A percentile compares a stretch with the other conserved stretches of the same genome.
phyloP scores from a whole-genome alignment of 108 stramenopile genomes.

The Nitzschia palea region DNA sequence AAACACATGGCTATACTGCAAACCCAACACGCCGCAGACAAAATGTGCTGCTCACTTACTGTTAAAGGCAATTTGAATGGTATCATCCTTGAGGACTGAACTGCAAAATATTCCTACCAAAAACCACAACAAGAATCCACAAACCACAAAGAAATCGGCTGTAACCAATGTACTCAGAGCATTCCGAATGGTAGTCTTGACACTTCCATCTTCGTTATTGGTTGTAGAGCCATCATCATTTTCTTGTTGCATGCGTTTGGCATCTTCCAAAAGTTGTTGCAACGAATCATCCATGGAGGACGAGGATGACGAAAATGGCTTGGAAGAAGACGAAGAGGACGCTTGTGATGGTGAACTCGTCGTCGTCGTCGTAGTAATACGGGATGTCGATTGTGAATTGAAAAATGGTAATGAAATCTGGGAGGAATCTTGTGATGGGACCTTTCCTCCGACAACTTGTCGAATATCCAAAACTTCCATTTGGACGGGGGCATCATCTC shows the following conservation, averaged over 20 bases:
- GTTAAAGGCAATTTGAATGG: slow-evolving; percentile 91
- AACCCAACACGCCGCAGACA: background rate
- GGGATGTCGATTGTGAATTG: too few species aligned
- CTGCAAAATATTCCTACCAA: slow-evolving; percentile 83
- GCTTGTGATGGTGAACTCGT: background rate
- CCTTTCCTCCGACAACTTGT: slow-evolving; percentile 50
- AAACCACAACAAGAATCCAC: slow-evolving; percentile 87
- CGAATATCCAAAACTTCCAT: slow-evolving; percentile 64
- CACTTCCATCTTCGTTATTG: slow-evolving; percentile 11
- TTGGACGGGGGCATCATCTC: slow-evolving; percentile 48
- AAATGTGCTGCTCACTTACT: slow-evolving; percentile 34
- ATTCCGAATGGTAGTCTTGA: slow-evolving; percentile 37
- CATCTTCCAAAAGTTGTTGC: slow-evolving; percentile 73
- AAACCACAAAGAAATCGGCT: slow-evolving; percentile 90
- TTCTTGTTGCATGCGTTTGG: slow-evolving; percentile 48
- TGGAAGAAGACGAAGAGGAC: background rate
- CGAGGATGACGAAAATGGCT: background rate
- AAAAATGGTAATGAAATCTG: too few species aligned
- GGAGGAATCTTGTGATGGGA: too few species aligned
- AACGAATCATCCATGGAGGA: slow-evolving; percentile 49
- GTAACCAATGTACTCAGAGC: slow-evolving; percentile 86
- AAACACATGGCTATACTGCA: too few species aligned
- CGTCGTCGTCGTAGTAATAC: background rate
- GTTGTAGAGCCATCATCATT: slow-evolving; percentile 1
- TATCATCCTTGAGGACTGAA: slow-evolving; percentile 74